Base-by-base conservation (phyloP, 345 rosid genomes). In the Crucihimalaya himalaica region DNA sequence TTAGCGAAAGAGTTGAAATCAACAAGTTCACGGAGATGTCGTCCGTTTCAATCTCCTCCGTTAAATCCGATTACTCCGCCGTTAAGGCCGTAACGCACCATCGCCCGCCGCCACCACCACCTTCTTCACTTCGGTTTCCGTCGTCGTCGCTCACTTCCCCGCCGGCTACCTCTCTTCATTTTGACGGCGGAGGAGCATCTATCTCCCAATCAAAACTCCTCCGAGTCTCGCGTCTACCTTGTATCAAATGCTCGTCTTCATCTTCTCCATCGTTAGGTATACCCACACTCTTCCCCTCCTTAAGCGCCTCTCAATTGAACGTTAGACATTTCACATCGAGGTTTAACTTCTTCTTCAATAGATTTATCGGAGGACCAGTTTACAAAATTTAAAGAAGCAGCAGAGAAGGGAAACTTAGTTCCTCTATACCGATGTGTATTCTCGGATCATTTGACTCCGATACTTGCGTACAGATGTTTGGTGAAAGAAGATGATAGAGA, bases 401-500 rank as follows among this genome's bases (percentile, higher is more conserved):
- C 95, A 13, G 84, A 77, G 73, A 79, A 82, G 34, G 98, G 96
- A 63, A 94, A 88, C 83, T 73, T 94, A 72, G 77, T 94, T 66
- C 97, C 98, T 57, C 73, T 91, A 29, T 83, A 82, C 80, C 78
- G 77, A 50, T 84, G 88, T 76, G 86, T 94, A 54, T 87, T 94
- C 84, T 87, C 96, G 2, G 98, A 91, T 85, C 98, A 94, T 75
- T 79, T 94, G 25, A 94, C 97, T 64, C 98, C 97, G 0, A 90
- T 94, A 73, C 81, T 94, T 12, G 97, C 96, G 1, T 91, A 91
- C 69, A 81, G 98, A 32, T 94, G 97, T 76, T 80, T 91, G 76
- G 97, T 94, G 18, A 89, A 86, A 83, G 96, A 94, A 77, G 98
- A 94, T 57, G 98, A 94, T 42, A 82, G 97, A 72, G 97, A 94